phyloP scores from a whole-genome alignment of 805 yeast species.

The Hanseniaspora jakobsenii region DNA sequence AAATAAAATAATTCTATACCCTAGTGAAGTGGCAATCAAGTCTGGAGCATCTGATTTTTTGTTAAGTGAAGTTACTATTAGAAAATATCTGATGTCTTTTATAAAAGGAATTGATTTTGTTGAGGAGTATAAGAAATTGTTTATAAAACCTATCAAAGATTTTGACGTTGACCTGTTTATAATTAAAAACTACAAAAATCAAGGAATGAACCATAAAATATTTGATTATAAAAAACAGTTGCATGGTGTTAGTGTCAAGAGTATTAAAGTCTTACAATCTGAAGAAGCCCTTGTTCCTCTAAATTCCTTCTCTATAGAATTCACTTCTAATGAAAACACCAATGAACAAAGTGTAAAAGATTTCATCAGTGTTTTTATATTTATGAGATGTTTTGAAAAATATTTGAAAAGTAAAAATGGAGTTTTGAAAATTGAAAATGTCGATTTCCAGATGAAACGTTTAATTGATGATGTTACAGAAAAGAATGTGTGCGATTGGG shows the following conservation, averaged over 20 bases:
- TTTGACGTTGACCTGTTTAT: not conserved
- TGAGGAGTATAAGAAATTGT: not conserved
- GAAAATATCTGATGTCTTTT: not conserved
- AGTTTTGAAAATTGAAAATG: too few species aligned
- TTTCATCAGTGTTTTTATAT: too few species aligned
- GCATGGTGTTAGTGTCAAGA: not conserved
- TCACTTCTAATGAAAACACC: too few species aligned
- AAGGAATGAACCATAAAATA: too few species aligned
- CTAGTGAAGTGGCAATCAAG: not conserved
- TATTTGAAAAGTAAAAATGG: too few species aligned
- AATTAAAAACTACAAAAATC: too few species aligned
- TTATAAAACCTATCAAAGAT: not conserved
- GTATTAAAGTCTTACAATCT: conserved; percentile 1
- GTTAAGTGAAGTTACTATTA: not conserved
- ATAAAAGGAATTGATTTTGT: not conserved
- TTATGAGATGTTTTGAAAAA: too few species aligned
- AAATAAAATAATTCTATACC: not conserved
- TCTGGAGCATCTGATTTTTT: conserved; percentile 7
- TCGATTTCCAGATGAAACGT: too few species aligned
- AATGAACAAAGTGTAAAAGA: too few species aligned
- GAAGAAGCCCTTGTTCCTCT: conserved; percentile 6
- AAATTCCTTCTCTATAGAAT: conserved; percentile 4
- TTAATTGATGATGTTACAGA: not conserved
- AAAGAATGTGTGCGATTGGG: not conserved
- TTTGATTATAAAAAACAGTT: not conserved